phyloP scores from a whole-genome alignment of 1,284 basidiomycete genomes.

The Ceratobasidium sp. region DNA sequence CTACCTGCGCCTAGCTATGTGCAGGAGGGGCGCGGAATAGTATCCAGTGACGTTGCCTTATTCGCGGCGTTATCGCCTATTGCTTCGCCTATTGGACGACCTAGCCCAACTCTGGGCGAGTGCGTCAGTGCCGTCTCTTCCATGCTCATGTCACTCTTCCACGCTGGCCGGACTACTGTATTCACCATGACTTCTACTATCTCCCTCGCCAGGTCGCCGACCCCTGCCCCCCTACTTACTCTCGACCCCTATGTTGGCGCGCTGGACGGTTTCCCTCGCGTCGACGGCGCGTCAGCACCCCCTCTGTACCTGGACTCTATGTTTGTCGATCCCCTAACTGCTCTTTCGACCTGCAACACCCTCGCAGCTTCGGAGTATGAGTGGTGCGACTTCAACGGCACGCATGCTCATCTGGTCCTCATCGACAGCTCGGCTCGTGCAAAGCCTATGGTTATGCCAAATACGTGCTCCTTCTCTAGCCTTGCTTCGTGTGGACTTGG shows the following conservation, averaged over 20 bases:
- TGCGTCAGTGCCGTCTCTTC: neutral
- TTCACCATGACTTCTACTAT: neutral
- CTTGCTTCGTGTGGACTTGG: no score
- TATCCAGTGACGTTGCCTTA: neutral
- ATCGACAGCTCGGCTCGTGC: no score
- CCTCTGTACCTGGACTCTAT: neutral
- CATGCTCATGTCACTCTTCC: neutral
- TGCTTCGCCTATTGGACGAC: neutral
- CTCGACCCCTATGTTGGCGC: neutral
- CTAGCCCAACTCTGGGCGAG: neutral
- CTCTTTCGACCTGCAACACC: no score
- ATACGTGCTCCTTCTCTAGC: no score
- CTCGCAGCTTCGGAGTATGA: no score
- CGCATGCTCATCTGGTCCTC: no score
- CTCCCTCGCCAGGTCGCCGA: neutral
- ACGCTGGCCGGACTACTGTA: neutral
- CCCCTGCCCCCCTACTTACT: neutral
- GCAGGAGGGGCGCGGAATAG: neutral
- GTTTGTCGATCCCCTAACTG: neutral
- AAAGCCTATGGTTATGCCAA: no score
- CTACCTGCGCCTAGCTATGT: neutral
- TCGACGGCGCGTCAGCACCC: neutral
- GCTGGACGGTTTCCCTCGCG: neutral
- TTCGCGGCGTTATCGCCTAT: neutral
- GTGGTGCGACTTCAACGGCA: no score